Base-by-base conservation (phyloP, 75 land plant genomes). In the Pinus albicaulis region DNA sequence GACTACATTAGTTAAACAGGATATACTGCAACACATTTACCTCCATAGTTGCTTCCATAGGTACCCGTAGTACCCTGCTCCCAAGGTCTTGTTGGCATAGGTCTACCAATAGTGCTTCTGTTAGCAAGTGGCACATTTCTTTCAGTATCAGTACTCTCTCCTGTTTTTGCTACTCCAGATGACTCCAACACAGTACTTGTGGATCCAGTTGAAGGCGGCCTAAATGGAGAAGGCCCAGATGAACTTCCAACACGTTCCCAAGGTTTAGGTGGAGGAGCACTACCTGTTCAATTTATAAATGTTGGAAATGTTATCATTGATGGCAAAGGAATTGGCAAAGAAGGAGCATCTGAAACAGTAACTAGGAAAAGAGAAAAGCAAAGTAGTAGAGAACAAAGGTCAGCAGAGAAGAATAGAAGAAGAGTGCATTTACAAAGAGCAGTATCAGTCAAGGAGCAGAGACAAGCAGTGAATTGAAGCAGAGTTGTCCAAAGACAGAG, bases 51-150 rank as follows among this genome's bases (percentile, higher is more conserved):
- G 78, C 90, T 85, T 78, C 93, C 93, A 64, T 86, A 89, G 58
- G 44, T 79, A 74, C n/a, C n/a, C n/a, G n/a, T n/a, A n/a, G n/a
- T n/a, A n/a, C n/a, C 84, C 26, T 80, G 80, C 62, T 90, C 83
- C 82, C 93, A 91, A 11, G 93, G 90, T 81, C 93, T 86, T 12
- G 84, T 15, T 24, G 93, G 93, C 13, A 89, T 66, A 72, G 89
- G 83, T 72, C 91, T 84, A 2, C 77, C 82, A 74, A 89, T 13
- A 24, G 77, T 57, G 57, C 77, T 86, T 58, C 75, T 74, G 48
- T 80, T 86, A 16, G 73, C 74, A 71, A 25, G 19, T 38, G 74
- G 31, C 19, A 16, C 57, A 26, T 44, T 86, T 59, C 77, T 76
- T 63, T 77, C 73, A 56, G 82, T 31, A 57, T 77, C 74, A 0